Evolutionary conservation across 1,139 yeast species (phyloP).

Genomic region (Suhomyces bolitotheri): DNA sequence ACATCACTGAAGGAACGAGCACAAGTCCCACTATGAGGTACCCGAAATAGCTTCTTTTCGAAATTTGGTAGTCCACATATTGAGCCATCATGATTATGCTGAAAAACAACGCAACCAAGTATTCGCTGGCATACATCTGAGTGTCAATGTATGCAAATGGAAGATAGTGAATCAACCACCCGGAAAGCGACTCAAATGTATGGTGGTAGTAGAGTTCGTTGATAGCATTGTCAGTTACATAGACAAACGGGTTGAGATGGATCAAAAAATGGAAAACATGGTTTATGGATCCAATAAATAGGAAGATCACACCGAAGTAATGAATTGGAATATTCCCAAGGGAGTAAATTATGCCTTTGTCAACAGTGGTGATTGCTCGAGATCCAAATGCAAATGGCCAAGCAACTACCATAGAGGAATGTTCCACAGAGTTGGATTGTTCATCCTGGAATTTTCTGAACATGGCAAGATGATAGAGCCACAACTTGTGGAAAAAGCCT

Average conservation of each 20-base stretch:
- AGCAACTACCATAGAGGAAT: constrained; percentile 23
- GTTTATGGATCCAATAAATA: constrained; percentile 23
- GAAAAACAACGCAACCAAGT: constrained; percentile 39
- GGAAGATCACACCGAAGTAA: constrained; percentile 26
- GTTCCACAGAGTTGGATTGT: constrained; percentile 22
- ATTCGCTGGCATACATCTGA: constrained; percentile 41
- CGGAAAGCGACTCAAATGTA: constrained; percentile 30
- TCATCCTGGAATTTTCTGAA: constrained; percentile 27
- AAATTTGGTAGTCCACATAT: constrained; percentile 32
- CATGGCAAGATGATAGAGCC: constrained; percentile 41
- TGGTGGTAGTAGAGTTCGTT: constrained; percentile 22
- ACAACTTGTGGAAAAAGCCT: constrained; percentile 30
- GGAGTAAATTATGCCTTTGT: constrained; percentile 33
- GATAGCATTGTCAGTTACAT: constrained; percentile 17
- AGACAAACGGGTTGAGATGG: constrained; percentile 36
- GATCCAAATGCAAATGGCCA: constrained; percentile 40
- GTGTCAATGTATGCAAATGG: constrained; percentile 38
- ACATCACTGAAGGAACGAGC: constrained; percentile 13
- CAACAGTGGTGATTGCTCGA: constrained; percentile 34
- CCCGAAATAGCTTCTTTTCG: constrained; percentile 22
- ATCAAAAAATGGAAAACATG: constrained; percentile 23
- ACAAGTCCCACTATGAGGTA: constrained; percentile 19
- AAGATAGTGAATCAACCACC: constrained; percentile 38
- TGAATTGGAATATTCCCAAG: constrained; percentile 41
- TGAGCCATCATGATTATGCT: constrained; percentile 34